A percentile compares a stretch with the other conserved stretches of the same genome.
phyloP scores from a whole-genome alignment of 257 asterid species.

The Asclepias syriaca region DNA sequence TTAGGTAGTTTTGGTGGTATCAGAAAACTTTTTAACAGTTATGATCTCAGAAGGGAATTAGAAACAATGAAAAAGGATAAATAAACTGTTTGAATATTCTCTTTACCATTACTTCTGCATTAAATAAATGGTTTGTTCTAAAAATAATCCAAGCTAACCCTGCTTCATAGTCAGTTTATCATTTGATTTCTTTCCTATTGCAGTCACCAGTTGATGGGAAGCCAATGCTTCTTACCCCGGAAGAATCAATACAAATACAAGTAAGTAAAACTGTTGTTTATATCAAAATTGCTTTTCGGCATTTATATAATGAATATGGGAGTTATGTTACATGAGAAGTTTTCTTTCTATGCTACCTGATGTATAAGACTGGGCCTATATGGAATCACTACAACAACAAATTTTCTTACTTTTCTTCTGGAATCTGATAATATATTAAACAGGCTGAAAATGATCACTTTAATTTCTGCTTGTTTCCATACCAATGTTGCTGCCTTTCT shows the following conservation, averaged over 20 bases:
- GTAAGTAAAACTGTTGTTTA: slow-evolving; percentile 31
- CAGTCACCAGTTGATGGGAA: slow-evolving; percentile 99
- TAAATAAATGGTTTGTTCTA: background rate
- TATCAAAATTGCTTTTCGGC: background rate
- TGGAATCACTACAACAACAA: background rate
- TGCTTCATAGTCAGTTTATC: background rate
- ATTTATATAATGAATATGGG: background rate
- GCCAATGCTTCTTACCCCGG: slow-evolving; percentile 97
- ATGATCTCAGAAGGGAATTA: background rate
- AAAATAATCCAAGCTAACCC: background rate
- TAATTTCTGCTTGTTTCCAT: background rate
- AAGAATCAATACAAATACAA: slow-evolving; percentile 95
- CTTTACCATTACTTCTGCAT: background rate
- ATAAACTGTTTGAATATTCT: background rate
- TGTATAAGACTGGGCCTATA: background rate
- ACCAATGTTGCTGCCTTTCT: background rate
- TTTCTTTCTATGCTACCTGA: background rate
- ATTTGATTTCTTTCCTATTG: slow-evolving; percentile 23
- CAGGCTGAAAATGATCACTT: background rate
- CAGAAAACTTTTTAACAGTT: background rate
- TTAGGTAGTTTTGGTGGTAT: background rate
- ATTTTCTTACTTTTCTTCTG: background rate
- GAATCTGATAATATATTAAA: background rate
- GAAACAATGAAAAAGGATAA: background rate
- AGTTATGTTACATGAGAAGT: background rate